These are phyloP conservation scores for Agrocybe praecox DNA, from an alignment of 768 basidiomycete species.

Conservation along the genomic window DNA sequence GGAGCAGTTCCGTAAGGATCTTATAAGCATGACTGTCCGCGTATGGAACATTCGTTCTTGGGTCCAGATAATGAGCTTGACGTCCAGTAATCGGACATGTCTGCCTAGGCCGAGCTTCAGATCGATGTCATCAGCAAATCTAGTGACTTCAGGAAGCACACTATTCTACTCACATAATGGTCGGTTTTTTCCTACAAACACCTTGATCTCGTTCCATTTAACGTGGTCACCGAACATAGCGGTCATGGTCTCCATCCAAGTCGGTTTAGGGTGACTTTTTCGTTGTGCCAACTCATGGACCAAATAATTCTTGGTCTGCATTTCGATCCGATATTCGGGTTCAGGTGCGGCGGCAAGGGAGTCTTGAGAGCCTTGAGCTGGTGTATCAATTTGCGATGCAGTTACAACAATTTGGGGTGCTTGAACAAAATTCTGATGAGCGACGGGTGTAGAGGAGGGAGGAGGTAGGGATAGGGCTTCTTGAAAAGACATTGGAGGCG, in stretches of 20 bases:
- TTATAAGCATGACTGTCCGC: conserved; percentile 69
- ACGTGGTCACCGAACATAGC: conserved; percentile 87
- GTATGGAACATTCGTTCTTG: conserved; percentile 78
- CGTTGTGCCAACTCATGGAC: conserved; percentile 63
- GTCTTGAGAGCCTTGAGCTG: neutral
- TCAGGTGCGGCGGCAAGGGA: conserved; percentile 21
- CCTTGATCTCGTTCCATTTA: conserved; percentile 74
- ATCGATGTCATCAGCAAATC: neutral
- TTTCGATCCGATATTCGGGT: conserved; percentile 43
- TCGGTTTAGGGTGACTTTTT: conserved; percentile 48
- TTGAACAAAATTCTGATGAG: neutral
- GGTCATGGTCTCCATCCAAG: conserved; percentile 74
- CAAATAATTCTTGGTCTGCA: conserved; percentile 68
- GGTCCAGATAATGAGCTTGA: conserved; percentile 79
- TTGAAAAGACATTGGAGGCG: neutral
- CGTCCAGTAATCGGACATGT: conserved; percentile 81
- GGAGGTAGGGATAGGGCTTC: neutral
- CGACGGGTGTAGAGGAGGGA: conserved; percentile 1
- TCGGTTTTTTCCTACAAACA: conserved; percentile 64
- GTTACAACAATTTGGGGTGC: neutral
- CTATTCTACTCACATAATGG: conserved; percentile 53
- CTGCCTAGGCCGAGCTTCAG: conserved; percentile 62
- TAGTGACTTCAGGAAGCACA: neutral
- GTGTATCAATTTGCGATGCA: conserved; percentile 1
- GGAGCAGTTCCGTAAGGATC: conserved; percentile 59